Conservation (phyloP, 2,329 filamentous ascomycete species). For the Fusarium brevicatenulatum region DNA sequence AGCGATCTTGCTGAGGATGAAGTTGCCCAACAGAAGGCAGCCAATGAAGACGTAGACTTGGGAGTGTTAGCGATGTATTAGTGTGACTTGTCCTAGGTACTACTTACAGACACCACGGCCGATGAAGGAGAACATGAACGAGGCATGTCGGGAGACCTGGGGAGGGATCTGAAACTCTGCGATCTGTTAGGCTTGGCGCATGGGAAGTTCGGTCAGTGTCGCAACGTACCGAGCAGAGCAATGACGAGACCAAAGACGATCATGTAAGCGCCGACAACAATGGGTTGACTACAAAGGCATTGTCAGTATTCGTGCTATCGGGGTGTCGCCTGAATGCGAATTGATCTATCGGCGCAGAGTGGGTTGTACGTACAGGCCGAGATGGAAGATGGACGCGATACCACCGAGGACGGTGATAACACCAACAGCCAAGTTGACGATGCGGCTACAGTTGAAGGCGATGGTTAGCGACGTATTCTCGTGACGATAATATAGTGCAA, state of each 20-base stretch:
- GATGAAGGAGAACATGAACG: conserved; percentile 97
- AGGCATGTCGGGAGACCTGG: conserved; percentile 91
- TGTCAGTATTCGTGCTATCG: conserved; percentile 28
- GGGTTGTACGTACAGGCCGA: conserved; percentile 64
- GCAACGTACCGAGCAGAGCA: conserved; percentile 67
- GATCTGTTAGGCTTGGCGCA: conserved; percentile 35
- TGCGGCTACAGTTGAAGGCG: conserved; percentile 70
- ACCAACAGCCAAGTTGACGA: conserved; percentile 91
- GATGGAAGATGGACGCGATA: conserved; percentile 74
- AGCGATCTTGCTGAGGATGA: conserved; percentile 75
- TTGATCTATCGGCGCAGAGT: neutral
- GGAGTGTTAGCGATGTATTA: neutral
- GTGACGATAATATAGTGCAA: neutral
- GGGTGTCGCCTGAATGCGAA: neutral
- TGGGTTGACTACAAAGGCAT: conserved; percentile 47
- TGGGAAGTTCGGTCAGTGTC: conserved; percentile 11
- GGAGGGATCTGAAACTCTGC: conserved; percentile 93
- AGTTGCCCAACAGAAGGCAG: conserved; percentile 78
- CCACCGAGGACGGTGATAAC: conserved; percentile 90
- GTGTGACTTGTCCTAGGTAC: too few species aligned
- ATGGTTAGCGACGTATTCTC: conserved; percentile 49
- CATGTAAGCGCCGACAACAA: conserved; percentile 87
- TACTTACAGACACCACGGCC: conserved; percentile 92
- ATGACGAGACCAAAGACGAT: conserved; percentile 88
- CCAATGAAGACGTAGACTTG: conserved; percentile 97